These are phyloP conservation scores for Sclerotinia glacialis DNA, from an alignment of 2,329 filamentous ascomycete species.

Conservation along the genomic window DNA sequence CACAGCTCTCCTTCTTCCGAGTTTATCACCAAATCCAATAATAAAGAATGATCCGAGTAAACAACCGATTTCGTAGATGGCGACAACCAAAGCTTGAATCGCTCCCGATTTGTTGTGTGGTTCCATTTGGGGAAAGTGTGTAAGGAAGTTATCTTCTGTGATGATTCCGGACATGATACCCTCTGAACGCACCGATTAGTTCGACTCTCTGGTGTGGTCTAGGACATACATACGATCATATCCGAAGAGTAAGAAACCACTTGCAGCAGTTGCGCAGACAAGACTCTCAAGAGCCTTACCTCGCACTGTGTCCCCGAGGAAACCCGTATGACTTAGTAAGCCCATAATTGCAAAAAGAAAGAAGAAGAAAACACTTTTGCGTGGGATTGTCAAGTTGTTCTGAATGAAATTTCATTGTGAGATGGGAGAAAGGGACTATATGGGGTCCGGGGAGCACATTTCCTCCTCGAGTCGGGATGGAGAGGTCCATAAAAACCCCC, in stretches of 20 bases:
- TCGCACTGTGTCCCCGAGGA: slow-evolving; percentile 17
- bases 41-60: slow-evolving; percentile 57
- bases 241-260: slow-evolving; percentile 23
- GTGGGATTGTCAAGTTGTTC: neutral
- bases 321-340: slow-evolving; percentile 22
- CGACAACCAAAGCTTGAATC: slow-evolving; percentile 50
- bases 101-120: slow-evolving; percentile 30
- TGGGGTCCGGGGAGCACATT: slow-evolving; percentile 17
- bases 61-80: slow-evolving; percentile 59
- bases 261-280: slow-evolving; percentile 22
- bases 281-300: slow-evolving; percentile 21
- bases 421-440: slow-evolving; percentile 18
- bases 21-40: slow-evolving; percentile 53
- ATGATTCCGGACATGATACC: slow-evolving; percentile 40
- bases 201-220: neutral
- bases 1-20: slow-evolving; percentile 57
- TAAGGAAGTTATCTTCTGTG: slow-evolving; percentile 50
- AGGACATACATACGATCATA: slow-evolving; percentile 22
- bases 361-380: neutral
- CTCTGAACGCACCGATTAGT: slow-evolving; percentile 5
- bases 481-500: slow-evolving; percentile 15
- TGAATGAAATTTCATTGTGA: neutral
- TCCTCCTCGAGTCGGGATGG: neutral
- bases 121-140: slow-evolving; percentile 28
- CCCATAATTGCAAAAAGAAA: neutral